These are phyloP conservation scores for Podospora didyma DNA, from an alignment of 495 filamentous ascomycete species.

Conservation along the genomic window DNA sequence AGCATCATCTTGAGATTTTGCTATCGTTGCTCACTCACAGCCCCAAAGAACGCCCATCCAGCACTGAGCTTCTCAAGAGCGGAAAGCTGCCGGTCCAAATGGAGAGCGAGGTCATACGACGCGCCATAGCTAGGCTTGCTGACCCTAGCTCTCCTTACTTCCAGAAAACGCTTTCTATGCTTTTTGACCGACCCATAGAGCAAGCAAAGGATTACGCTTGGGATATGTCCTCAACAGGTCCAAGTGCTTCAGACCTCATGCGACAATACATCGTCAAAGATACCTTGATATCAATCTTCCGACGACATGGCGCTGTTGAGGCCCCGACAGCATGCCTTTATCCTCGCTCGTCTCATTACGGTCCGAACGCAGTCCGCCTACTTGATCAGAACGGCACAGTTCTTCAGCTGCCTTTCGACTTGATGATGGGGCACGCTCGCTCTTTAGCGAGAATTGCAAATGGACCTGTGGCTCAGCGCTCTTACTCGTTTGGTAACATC, in stretches of 20 bases:
- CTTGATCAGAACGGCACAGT: conserved; percentile 79
- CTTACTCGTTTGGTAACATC: conserved; percentile 85
- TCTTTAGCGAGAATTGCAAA: conserved; percentile 65
- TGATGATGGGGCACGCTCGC: conserved; percentile 85
- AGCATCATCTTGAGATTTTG: conserved; percentile 68
- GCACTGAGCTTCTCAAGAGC: conserved; percentile 76
- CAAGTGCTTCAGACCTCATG: conserved; percentile 56
- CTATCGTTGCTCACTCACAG: conserved; percentile 74
- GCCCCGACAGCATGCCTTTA: conserved; percentile 68
- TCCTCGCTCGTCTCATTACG: conserved; percentile 75
- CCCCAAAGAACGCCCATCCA: conserved; percentile 79
- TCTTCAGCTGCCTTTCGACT: conserved; percentile 85
- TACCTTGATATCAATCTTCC: conserved; percentile 72
- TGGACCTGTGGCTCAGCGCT: conserved; percentile 62
- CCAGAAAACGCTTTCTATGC: conserved; percentile 75
- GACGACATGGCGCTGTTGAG: conserved; percentile 89
- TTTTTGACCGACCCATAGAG: conserved; percentile 69
- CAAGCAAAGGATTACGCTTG: conserved; percentile 82
- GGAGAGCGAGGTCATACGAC: conserved; percentile 84
- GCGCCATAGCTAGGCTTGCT: conserved; percentile 73
- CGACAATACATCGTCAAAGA: conserved; percentile 74
- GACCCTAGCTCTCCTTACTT: conserved; percentile 85
- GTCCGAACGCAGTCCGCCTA: conserved; percentile 61
- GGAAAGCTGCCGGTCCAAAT: conserved; percentile 86
- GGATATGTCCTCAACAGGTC: conserved; percentile 62